phyloP scores from a whole-genome alignment of 1,284 basidiomycete species.

The Tetrapyrgos nigripes region DNA sequence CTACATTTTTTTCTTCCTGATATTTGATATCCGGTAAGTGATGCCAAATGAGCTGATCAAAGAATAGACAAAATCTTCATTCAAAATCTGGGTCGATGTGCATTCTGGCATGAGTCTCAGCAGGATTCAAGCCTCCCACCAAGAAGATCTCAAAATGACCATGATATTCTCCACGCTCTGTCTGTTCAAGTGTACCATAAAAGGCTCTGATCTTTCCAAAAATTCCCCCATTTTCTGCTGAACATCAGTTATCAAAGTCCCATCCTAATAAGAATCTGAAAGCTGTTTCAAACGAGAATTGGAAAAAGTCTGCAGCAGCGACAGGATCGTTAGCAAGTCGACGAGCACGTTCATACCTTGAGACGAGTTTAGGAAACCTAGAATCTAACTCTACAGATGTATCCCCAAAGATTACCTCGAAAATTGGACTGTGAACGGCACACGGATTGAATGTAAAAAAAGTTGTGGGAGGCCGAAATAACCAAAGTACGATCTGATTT shows the following conservation, averaged over 20 bases:
- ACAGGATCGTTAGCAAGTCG: conserved; percentile 33
- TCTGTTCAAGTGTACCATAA: conserved; percentile 37
- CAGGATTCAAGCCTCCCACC: conserved; percentile 27
- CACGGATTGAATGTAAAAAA: conserved; percentile 39
- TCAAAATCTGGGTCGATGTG: conserved; percentile 11
- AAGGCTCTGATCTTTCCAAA: conserved; percentile 31
- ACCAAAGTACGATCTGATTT: conserved; percentile 32
- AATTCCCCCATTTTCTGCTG: conserved; percentile 22
- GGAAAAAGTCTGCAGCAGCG: conserved; percentile 32
- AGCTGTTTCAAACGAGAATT: conserved; percentile 28
- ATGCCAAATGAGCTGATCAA: conserved; percentile 11
- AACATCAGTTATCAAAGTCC: conserved; percentile 10
- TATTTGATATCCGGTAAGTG: conserved; percentile 5
- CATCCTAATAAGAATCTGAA: conserved; percentile 29
- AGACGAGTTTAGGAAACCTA: conserved; percentile 9
- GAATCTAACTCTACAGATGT: conserved; percentile 22
- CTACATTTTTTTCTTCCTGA: background rate
- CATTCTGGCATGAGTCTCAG: conserved; percentile 18
- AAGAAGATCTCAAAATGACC: conserved; percentile 40
- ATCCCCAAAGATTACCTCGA: conserved; percentile 32
- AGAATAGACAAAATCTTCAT: conserved; percentile 8
- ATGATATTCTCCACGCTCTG: conserved; percentile 34
- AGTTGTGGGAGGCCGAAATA: conserved; percentile 31
- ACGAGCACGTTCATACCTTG: conserved; percentile 15
- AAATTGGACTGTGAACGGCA: conserved; percentile 35